Conservation (phyloP, 495 filamentous ascomycete species). For the Aspergillus affinis region DNA sequence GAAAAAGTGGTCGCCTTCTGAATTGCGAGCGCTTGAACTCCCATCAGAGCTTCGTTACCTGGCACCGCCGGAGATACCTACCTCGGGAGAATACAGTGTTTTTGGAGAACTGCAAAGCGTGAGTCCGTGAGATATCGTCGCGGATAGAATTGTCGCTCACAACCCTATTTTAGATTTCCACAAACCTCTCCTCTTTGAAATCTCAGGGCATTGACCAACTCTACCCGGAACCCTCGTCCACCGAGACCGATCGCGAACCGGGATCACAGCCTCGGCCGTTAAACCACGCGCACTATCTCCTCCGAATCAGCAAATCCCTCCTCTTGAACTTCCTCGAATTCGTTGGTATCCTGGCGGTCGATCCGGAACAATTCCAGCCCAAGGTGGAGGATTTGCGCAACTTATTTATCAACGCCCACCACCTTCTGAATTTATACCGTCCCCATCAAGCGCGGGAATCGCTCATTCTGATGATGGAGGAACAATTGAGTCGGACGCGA, state of each 20-base stretch:
- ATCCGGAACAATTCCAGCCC: conserved; percentile 58
- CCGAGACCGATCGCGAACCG: conserved; percentile 39
- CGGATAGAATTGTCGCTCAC: not conserved
- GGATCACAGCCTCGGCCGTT: conserved; percentile 41
- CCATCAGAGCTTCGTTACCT: conserved; percentile 76
- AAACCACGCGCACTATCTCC: conserved; percentile 74
- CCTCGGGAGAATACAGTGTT: conserved; percentile 65
- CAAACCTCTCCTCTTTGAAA: conserved; percentile 64
- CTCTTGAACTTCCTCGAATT: conserved; percentile 85
- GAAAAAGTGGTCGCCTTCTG: conserved; percentile 40
- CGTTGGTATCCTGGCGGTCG: conserved; percentile 62
- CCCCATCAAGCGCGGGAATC: conserved; percentile 94
- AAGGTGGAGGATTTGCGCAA: conserved; percentile 76
- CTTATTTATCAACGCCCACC: conserved; percentile 84
- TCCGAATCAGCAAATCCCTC: conserved; percentile 74
- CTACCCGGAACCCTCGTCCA: conserved; percentile 54
- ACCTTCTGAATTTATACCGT: conserved; percentile 88
- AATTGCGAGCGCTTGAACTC: conserved; percentile 58
- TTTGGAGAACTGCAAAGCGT: conserved; percentile 72
- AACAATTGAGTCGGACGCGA: conserved; percentile 69
- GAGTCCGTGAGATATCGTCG: conserved; percentile 7
- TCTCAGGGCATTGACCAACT: conserved; percentile 70
- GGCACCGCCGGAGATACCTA: conserved; percentile 74
- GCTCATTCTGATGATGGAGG: conserved; percentile 88
- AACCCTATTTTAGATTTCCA: conserved; percentile 43